Evolutionary conservation across 371 early-diverging fungal genomes (phyloP).

Genomic region (Mortierella sp.): DNA sequence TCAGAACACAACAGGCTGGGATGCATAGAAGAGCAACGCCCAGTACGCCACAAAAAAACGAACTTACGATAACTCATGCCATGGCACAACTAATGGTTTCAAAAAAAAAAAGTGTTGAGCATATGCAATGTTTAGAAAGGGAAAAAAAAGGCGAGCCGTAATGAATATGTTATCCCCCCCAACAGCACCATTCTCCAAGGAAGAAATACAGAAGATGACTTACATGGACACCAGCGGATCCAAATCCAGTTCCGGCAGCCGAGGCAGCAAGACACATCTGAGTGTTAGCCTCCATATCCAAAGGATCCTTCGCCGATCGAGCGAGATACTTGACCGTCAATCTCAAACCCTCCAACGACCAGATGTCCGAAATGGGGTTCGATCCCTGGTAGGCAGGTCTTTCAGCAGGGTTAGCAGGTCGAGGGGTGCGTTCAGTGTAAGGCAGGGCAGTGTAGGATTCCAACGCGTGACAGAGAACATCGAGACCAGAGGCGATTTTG

Average conservation of each 20-base stretch:
- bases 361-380: slow-evolving; percentile 93
- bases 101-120: not conserved
- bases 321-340: slow-evolving; percentile 89
- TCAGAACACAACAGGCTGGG: not conserved
- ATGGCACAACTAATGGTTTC: slow-evolving; percentile 65
- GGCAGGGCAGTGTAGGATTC: slow-evolving; percentile 95
- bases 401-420: slow-evolving; percentile 85
- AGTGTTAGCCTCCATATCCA: slow-evolving; percentile 82
- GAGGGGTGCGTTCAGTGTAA: slow-evolving; percentile 83
- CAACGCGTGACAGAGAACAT: slow-evolving; percentile 92
- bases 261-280: slow-evolving; percentile 94
- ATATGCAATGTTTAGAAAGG: not conserved
- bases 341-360: slow-evolving; percentile 87
- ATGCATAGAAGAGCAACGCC: not conserved
- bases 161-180: not conserved
- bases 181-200: not conserved
- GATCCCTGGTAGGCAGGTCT: slow-evolving; percentile 95
- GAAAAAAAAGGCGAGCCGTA: not conserved
- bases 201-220: not conserved
- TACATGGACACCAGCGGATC: slow-evolving; percentile 91
- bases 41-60: not conserved
- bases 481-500: slow-evolving; percentile 88
- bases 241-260: slow-evolving; percentile 95
- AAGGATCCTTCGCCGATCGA: slow-evolving; percentile 77
- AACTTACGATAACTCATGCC: slow-evolving; percentile 69